Percentiles rank a stretch among this genome's conserved stretches.
phyloP scores from a whole-genome alignment of 441 rosid species.

The Gossypium schwendimanii region DNA sequence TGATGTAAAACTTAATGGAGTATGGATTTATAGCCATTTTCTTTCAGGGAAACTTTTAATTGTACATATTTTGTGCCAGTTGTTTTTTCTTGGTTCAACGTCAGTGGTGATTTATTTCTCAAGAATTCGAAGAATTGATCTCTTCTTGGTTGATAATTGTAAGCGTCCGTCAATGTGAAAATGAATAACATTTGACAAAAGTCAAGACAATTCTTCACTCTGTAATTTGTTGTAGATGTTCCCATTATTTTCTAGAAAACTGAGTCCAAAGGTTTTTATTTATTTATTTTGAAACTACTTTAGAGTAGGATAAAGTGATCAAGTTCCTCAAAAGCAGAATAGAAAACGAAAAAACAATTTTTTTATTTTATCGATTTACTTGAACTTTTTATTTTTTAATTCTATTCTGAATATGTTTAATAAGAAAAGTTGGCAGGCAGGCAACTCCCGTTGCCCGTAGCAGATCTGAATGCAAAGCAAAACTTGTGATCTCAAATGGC shows the following conservation, averaged over 20 bases:
- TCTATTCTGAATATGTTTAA: too few species aligned
- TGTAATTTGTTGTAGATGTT: neutral
- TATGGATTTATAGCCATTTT: neutral
- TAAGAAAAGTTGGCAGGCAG: neutral
- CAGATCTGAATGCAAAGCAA: neutral
- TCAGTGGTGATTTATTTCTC: neutral
- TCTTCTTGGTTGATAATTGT: neutral
- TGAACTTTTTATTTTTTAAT: neutral
- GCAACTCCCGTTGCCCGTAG: neutral
- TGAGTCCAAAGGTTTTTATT: neutral
- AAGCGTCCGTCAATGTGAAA: neutral
- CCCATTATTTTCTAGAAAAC: neutral
- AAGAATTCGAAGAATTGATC: neutral
- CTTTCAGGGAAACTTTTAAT: neutral
- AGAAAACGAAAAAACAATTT: neutral
- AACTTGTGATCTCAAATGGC: constrained; percentile 12
- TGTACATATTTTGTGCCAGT: neutral
- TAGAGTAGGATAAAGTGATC: neutral
- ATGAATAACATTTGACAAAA: neutral
- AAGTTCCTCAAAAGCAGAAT: neutral
- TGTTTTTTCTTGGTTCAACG: too few species aligned
- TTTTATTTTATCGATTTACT: neutral
- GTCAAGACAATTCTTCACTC: neutral
- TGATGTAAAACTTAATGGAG: neutral
- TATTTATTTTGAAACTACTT: neutral